These are phyloP conservation scores for Colletotrichum navitas DNA, from an alignment of 2,329 filamentous ascomycete species.

Conservation along the genomic window DNA sequence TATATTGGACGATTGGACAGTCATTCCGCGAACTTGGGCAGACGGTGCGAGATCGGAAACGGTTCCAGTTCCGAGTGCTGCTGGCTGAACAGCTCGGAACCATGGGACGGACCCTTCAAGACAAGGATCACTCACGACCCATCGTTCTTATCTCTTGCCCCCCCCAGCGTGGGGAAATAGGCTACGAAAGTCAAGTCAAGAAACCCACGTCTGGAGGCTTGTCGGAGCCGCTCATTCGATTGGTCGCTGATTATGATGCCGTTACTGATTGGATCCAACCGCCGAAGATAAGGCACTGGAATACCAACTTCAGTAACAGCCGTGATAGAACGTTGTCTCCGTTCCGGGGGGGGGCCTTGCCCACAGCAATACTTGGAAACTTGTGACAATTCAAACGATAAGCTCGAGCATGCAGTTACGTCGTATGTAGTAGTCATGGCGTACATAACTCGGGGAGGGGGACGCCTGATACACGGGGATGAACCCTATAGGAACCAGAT, in stretches of 20 bases:
- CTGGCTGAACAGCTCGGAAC: conserved; percentile 14
- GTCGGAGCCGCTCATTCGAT: conserved; percentile 12
- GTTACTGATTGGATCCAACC: conserved; percentile 30
- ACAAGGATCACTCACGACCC: conserved; percentile 10
- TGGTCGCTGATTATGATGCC: conserved; percentile 23
- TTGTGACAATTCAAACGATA: conserved; percentile 14
- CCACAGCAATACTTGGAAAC: neutral
- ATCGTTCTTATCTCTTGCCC: conserved; percentile 34
- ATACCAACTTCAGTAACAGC: conserved; percentile 2
- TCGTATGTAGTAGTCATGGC: conserved; percentile 11
- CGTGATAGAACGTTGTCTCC: conserved; percentile 15
- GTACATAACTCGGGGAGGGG: conserved; percentile 31
- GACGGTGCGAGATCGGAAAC: conserved; percentile 4
- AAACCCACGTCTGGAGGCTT: neutral
- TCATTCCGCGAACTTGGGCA: conserved; percentile 4
- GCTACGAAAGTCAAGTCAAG: neutral
- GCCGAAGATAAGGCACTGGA: conserved; percentile 23
- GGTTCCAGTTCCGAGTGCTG: neutral
- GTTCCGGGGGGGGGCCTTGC: neutral
- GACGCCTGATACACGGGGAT: conserved; percentile 16
- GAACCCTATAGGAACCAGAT: neutral
- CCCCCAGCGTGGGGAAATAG: conserved; percentile 30
- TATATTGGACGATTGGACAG: conserved; percentile 9
- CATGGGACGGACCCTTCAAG: conserved; percentile 5
- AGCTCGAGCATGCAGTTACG: neutral